A percentile compares a stretch with the other conserved stretches of the same genome.
Conservation (phyloP, 192 early-diverging fungal species). For the Backusella psychrophila region DNA sequence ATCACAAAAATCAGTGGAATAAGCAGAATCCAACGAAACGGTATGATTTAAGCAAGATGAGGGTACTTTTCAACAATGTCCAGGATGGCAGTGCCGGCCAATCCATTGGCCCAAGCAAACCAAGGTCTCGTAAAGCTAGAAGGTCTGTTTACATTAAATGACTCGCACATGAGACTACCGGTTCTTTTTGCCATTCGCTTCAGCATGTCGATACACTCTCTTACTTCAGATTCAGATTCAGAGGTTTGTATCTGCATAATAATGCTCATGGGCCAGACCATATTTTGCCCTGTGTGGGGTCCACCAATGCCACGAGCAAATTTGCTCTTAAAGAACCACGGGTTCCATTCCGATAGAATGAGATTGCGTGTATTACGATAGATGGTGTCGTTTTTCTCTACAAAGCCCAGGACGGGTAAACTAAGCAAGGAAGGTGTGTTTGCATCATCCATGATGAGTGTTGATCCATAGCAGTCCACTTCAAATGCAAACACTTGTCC, state of each 20-base stretch:
- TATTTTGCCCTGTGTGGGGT: constrained; percentile 48
- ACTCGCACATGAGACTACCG: constrained; percentile 64
- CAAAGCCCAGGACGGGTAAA: constrained; percentile 61
- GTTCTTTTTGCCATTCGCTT: constrained; percentile 45
- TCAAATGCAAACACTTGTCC: constrained; percentile 67
- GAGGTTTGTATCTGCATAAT: constrained; percentile 55
- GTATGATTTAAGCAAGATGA: constrained; percentile 4
- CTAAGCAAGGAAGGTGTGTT: constrained; percentile 64
- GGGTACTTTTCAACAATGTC: constrained; percentile 21
- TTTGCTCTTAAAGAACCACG: constrained; percentile 60
- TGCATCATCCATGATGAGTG: constrained; percentile 69
- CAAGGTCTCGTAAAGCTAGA: constrained; percentile 42
- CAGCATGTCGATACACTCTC: constrained; percentile 54
- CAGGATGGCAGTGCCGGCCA: constrained; percentile 46
- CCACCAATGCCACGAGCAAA: constrained; percentile 58
- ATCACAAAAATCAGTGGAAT: background rate
- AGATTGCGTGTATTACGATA: constrained; percentile 60
- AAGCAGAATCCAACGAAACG: background rate
- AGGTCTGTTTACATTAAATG: constrained; percentile 46
- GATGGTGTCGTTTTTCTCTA: constrained; percentile 39
- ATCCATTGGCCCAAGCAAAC: constrained; percentile 67
- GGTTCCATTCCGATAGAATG: constrained; percentile 60
- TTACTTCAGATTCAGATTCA: constrained; percentile 42
- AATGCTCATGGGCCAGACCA: constrained; percentile 71
- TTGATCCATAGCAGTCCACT: constrained; percentile 68